Base-by-base conservation (phyloP, 2,329 filamentous ascomycete genomes). In the Akanthomyces uredinophilus region DNA sequence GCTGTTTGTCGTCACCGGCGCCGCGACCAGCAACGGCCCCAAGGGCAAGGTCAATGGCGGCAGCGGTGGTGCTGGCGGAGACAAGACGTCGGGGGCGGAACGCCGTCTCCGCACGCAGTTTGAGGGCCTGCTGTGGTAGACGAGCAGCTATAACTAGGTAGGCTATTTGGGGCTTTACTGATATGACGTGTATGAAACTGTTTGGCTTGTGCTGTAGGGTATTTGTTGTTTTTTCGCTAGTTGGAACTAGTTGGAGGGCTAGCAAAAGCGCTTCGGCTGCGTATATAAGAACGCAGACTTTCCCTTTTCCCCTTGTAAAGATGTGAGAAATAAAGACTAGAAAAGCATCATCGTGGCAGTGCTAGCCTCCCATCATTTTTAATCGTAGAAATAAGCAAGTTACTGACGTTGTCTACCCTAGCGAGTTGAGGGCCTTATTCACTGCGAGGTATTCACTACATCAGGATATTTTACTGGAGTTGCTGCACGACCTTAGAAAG, bases 1-100 rank as follows among this genome's bases (percentile, higher is more conserved):
- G 71, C 76, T 87, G 24, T 85, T 78, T 66, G 76, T 84, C 10
- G 64, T 80, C 43, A 65, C 66, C 2, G 66, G 68, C 56, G 58
- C 27, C 22, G 43, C 20, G 8, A 39, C 13, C 37, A 47, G 24
- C 27, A 16, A 39, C 13, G 50, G 59, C 7, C 32, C 20, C 13
- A 49, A 16, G 49, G 20, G 37, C 8, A 47, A 32, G 18, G 14
- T n/a, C 2, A 47, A 20, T 10, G 10, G 4, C 13, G 37, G 37
- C 37, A 14, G 37, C 11, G 59, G 41, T 35, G 32, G 32, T 35
- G 59, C 29, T 35, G 32, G 32, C 11, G 49, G 27, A 3, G 59
- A 61, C 51, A 22, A 35, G 22, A 51, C 49, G 41, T 61, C 59
- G 3, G 50, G 50, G 2, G 59, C 59, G 14, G 43, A 54, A 41